Evolutionary conservation across 2,329 filamentous ascomycete genomes (phyloP).

Genomic region (Phaeoacremonium minimum): DNA sequence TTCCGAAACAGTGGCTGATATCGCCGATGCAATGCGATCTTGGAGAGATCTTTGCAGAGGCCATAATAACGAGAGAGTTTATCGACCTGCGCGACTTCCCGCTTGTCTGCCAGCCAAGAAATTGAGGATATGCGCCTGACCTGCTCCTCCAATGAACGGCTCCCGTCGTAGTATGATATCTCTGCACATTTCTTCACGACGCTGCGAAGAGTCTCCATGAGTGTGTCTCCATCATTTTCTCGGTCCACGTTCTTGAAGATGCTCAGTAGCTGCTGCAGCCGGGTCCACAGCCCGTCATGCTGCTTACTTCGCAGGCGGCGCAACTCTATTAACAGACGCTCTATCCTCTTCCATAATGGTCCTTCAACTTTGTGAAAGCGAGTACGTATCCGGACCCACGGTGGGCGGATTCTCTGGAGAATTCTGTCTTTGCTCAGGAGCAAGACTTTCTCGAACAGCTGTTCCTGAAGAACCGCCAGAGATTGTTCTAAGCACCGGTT

Average conservation of each 20-base stretch:
- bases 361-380: neutral
- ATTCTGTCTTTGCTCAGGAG: neutral
- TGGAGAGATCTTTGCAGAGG: constrained; percentile 2
- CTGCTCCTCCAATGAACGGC: neutral
- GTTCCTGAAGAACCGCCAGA: neutral
- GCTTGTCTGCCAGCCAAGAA: neutral
- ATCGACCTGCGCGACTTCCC: constrained; percentile 1
- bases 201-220: neutral
- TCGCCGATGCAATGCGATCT: neutral
- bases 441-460: neutral
- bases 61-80: constrained; percentile 4
- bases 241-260: neutral
- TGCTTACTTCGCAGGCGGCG: neutral
- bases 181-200: neutral
- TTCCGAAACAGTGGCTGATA: neutral
- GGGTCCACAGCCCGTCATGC: neutral
- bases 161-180: neutral
- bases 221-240: neutral
- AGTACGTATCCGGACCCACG: neutral
- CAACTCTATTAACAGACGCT: neutral
- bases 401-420: neutral
- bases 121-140: neutral
- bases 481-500: too few species aligned
- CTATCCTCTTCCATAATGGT: neutral
- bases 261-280: neutral